A percentile compares a stretch with the other conserved stretches of the same genome.
phyloP scores from a whole-genome alignment of 352 stramenopile species.

The Aphanomyces astaci region DNA sequence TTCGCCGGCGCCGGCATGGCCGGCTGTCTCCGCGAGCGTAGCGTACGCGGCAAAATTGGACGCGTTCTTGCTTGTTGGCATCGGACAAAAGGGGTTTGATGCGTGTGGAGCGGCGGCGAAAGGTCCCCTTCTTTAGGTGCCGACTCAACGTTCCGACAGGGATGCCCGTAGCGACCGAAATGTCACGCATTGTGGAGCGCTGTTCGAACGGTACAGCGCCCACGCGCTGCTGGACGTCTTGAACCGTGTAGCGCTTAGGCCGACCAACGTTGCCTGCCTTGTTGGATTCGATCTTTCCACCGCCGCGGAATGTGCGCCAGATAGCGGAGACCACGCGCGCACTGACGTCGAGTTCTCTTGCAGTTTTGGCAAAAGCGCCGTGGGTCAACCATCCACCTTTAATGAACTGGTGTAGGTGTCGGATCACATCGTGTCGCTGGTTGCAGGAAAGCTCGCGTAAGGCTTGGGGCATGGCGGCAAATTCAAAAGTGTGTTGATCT shows the following conservation, averaged over 20 bases:
- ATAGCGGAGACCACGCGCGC: background rate
- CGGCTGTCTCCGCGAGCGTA: background rate
- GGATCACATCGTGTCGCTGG: background rate
- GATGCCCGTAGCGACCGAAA: background rate
- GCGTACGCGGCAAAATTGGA: background rate
- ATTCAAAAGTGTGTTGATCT: slow-evolving; percentile 7
- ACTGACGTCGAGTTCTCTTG: background rate
- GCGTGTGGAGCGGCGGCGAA: background rate
- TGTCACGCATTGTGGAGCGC: background rate
- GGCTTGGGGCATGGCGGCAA: background rate
- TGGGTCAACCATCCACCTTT: background rate
- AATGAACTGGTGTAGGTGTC: background rate
- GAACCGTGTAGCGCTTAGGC: background rate
- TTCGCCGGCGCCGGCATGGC: background rate
- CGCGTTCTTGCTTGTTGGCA: background rate
- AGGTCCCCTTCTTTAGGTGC: background rate
- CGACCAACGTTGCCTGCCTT: background rate
- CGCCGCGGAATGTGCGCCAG: background rate
- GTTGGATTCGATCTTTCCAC: background rate
- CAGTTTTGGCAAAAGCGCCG: background rate
- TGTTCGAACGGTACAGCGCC: background rate
- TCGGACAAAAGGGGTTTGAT: background rate
- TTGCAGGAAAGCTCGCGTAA: background rate
- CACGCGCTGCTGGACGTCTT: background rate
- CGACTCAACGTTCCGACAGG: background rate